phyloP scores from a whole-genome alignment of 139 green algal genomes.

The Ostreobium quekettii region DNA sequence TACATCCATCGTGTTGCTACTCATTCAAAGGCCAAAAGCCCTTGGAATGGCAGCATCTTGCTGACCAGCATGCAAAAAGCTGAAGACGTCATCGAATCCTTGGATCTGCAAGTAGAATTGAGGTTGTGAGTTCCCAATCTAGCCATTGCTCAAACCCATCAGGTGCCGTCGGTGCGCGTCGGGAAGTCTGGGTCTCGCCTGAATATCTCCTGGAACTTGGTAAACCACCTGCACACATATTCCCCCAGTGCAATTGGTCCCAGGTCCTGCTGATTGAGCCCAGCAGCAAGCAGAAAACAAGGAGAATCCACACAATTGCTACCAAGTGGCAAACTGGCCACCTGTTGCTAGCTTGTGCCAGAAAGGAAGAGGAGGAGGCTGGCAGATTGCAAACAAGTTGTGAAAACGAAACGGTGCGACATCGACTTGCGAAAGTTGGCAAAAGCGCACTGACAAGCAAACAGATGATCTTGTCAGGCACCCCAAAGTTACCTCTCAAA shows the following conservation, averaged over 20 bases:
- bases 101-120: too few relatives aligned
- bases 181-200: conserved; percentile 43
- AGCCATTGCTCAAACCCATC: too few relatives aligned
- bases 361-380: neutral
- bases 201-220: conserved; percentile 36
- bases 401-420: neutral
- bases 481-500: conserved; percentile 26
- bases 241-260: too few relatives aligned
- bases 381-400: neutral
- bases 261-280: neutral
- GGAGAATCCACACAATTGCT: neutral
- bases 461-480: too few relatives aligned
- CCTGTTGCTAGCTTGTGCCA: neutral
- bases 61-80: too few relatives aligned
- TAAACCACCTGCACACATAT: conserved; percentile 25
- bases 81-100: too few relatives aligned
- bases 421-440: conserved; percentile 7
- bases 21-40: too few relatives aligned
- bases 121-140: too few relatives aligned
- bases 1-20: too few relatives aligned
- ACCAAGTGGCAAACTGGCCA: neutral
- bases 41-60: too few relatives aligned
- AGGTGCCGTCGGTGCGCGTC: too few relatives aligned
- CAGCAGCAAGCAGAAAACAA: neutral
- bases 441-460: too few relatives aligned